Conservation (phyloP, 768 basidiomycete genomes). For the Phlebiopsis flavidoalba region DNA sequence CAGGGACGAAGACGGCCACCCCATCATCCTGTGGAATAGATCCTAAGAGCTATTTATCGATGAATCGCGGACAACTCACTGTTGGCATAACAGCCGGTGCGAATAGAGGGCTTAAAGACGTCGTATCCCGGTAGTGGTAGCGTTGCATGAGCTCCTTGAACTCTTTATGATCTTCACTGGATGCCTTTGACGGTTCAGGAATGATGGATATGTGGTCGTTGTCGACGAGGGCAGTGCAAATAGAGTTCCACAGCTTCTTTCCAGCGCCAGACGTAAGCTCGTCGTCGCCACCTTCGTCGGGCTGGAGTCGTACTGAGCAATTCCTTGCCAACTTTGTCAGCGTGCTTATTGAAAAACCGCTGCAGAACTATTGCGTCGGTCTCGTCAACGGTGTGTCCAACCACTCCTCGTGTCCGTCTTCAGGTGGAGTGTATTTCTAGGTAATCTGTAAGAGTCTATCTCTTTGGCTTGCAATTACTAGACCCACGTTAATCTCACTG, state of each 20-base stretch:
- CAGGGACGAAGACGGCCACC: slow-evolving; percentile 53
- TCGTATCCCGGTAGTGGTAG: slow-evolving; percentile 53
- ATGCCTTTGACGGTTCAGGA: slow-evolving; percentile 49
- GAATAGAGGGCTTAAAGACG: slow-evolving; percentile 64
- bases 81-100: slow-evolving; percentile 20
- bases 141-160: slow-evolving; percentile 66
- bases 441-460: background rate
- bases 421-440: slow-evolving; percentile 41
- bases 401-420: slow-evolving; percentile 70
- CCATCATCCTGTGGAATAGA: slow-evolving; percentile 27
- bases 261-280: slow-evolving; percentile 54
- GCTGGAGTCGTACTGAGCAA: slow-evolving; percentile 66
- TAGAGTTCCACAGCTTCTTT: slow-evolving; percentile 79
- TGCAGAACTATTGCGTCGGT: slow-evolving; percentile 81
- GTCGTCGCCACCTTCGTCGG: slow-evolving; percentile 32
- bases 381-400: slow-evolving; percentile 74
- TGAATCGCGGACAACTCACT: background rate
- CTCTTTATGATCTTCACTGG: slow-evolving; percentile 51
- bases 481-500: slow-evolving; percentile 64
- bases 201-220: slow-evolving; percentile 65
- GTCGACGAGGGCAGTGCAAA: slow-evolving; percentile 78
- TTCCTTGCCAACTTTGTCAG: slow-evolving; percentile 85
- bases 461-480: background rate
- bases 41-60: too few relatives aligned
- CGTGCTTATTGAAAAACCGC: slow-evolving; percentile 79